Conservation (phyloP, 257 asterid species). For the Lycium ferocissimum region DNA sequence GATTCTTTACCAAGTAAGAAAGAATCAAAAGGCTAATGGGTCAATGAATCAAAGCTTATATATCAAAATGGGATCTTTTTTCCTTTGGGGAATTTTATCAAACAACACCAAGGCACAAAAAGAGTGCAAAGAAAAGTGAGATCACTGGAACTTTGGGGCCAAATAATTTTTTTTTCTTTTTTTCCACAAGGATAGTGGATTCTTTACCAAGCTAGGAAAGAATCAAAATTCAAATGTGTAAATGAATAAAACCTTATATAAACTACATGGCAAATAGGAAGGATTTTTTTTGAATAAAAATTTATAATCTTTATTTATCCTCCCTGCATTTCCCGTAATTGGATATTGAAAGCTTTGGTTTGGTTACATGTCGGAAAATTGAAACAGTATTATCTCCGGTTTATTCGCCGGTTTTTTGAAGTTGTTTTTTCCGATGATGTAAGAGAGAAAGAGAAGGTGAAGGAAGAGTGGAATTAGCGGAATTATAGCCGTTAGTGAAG, state of each 20-base stretch:
- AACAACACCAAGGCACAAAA: too few relatives aligned
- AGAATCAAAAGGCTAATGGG: slow-evolving; percentile 58
- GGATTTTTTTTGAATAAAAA: too few relatives aligned
- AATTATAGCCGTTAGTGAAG: slow-evolving; percentile 68
- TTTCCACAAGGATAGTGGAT: slow-evolving; percentile 37
- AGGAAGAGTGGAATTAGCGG: slow-evolving; percentile 58
- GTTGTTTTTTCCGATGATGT: slow-evolving; percentile 29
- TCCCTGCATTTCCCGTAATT: slow-evolving; percentile 45
- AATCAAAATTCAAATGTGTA: slow-evolving; percentile 52
- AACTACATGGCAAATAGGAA: background rate
- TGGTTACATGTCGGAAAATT: slow-evolving; percentile 33
- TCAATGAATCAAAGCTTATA: slow-evolving; percentile 43
- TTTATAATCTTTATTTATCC: background rate
- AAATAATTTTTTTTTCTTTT: background rate
- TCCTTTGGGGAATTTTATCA: slow-evolving; percentile 27
- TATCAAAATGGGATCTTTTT: background rate
- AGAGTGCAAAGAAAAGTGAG: background rate
- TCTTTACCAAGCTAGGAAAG: slow-evolving; percentile 43
- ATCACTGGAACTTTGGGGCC: background rate
- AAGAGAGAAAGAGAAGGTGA: slow-evolving; percentile 23
- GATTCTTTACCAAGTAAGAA: slow-evolving; percentile 44
- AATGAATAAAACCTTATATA: slow-evolving; percentile 40
- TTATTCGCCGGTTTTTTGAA: slow-evolving; percentile 42
- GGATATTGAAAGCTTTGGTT: background rate
- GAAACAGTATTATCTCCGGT: slow-evolving; percentile 40